These are phyloP conservation scores for Pholiota microspora DNA, from an alignment of 768 basidiomycete species.

Conservation along the genomic window DNA sequence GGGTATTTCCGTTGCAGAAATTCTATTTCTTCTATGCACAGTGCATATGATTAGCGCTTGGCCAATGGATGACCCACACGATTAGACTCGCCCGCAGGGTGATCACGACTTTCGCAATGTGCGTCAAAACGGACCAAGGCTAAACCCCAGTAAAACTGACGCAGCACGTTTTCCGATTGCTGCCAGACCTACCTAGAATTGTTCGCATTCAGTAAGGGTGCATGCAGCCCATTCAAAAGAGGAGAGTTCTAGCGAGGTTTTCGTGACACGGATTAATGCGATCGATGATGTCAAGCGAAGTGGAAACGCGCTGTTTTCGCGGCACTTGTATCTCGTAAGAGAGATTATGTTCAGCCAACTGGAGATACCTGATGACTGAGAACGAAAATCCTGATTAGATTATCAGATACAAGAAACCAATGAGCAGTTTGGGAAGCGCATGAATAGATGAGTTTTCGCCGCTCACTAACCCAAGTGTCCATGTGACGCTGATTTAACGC, in stretches of 20 bases:
- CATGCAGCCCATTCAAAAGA: neutral
- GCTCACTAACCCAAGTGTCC: neutral
- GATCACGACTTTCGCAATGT: too few species aligned
- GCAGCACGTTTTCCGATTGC: neutral
- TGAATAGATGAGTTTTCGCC: neutral
- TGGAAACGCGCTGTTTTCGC: neutral
- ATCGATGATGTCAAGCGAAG: neutral
- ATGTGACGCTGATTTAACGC: neutral
- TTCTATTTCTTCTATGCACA: neutral
- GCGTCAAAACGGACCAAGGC: too few species aligned
- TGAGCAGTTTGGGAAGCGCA: neutral
- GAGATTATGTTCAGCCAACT: too few species aligned
- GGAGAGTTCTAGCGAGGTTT: neutral
- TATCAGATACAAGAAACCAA: too few species aligned
- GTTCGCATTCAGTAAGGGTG: too few species aligned
- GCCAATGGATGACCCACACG: neutral
- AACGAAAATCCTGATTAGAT: too few species aligned
- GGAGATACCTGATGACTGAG: too few species aligned
- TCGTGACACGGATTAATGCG: neutral
- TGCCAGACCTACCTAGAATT: too few species aligned
- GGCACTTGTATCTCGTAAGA: too few species aligned
- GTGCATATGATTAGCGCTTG: neutral
- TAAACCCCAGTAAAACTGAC: too few species aligned
- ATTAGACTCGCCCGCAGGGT: too few species aligned
- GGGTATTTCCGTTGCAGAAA: neutral